Percentiles rank a stretch among this genome's conserved stretches.
Evolutionary conservation across 1,284 basidiomycete species (phyloP).

Genomic region (Marasmius tenuissimus): DNA sequence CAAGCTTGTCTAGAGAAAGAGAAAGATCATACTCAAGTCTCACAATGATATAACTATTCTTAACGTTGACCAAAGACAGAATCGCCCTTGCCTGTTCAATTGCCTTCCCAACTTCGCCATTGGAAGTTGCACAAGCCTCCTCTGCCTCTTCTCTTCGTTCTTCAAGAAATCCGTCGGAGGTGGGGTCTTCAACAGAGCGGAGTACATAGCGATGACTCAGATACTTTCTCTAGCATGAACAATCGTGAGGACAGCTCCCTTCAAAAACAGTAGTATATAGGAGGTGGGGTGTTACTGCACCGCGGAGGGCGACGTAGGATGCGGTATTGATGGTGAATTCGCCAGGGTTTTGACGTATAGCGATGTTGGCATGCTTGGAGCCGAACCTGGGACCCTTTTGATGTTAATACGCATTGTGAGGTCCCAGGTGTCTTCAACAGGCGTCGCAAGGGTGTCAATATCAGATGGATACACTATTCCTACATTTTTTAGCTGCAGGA

Average conservation of each 20-base stretch:
- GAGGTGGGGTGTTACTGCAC: slow-evolving; percentile 95
- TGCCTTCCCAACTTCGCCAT: slow-evolving; percentile 96
- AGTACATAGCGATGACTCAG: slow-evolving; percentile 95
- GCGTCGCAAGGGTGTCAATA: slow-evolving; percentile 93
- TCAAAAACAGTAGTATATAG: too few species aligned
- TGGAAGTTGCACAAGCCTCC: slow-evolving; percentile 88
- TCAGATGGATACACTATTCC: slow-evolving; percentile 73
- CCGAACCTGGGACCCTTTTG: slow-evolving; percentile 98
- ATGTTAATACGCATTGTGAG: slow-evolving; percentile 92
- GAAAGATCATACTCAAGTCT: too few species aligned
- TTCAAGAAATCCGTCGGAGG: slow-evolving; percentile 96
- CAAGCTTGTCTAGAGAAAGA: too few species aligned
- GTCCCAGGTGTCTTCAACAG: slow-evolving; percentile 91
- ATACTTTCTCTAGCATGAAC: slow-evolving; percentile 95
- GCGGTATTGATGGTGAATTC: slow-evolving; percentile 98
- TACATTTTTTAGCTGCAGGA: slow-evolving; percentile 84
- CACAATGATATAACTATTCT: too few species aligned
- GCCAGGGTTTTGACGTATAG: slow-evolving; percentile 91
- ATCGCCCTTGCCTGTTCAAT: slow-evolving; percentile 92
- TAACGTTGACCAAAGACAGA: slow-evolving; percentile 84
- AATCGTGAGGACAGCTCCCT: slow-evolving; percentile 97
- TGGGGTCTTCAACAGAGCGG: slow-evolving; percentile 36
- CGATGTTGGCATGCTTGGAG: slow-evolving; percentile 93
- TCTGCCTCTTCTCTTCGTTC: slow-evolving; percentile 94
- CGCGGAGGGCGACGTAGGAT: slow-evolving; percentile 91